Evolutionary conservation across 2,329 filamentous ascomycete species (phyloP).

Genomic region (Hypoxylon sp.): DNA sequence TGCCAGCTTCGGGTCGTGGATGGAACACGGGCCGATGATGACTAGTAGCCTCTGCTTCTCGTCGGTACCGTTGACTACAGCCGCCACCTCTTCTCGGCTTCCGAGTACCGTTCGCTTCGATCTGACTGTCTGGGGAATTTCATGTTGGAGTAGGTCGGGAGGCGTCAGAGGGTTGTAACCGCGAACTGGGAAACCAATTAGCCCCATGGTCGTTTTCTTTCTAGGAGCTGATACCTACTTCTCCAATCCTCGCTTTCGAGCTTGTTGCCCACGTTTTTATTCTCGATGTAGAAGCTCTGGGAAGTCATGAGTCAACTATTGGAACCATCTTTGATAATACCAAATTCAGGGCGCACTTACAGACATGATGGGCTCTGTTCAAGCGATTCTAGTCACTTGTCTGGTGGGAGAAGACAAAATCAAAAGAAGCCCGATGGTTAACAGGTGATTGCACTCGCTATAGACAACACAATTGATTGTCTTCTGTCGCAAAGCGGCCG

Average conservation of each 20-base stretch:
- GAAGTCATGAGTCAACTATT: conserved; percentile 48
- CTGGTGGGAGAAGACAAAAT: conserved; percentile 2
- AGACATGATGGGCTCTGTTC: conserved; percentile 47
- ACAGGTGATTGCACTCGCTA: conserved; percentile 30
- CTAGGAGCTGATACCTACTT: conserved; percentile 68
- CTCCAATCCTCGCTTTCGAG: conserved; percentile 84
- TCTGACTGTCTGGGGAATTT: conserved; percentile 76
- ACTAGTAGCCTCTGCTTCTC: conserved; percentile 74
- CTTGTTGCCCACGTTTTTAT: conserved; percentile 83
- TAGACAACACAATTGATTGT: conserved; percentile 17
- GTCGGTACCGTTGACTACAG: conserved; percentile 78
- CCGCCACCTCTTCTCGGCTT: conserved; percentile 74
- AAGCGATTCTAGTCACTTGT: conserved; percentile 3
- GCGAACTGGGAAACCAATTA: conserved; percentile 68
- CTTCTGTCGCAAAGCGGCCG: conserved; percentile 29
- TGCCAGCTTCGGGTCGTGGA: conserved; percentile 92
- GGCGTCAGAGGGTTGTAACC: conserved; percentile 95
- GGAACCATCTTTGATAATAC: conserved; percentile 10
- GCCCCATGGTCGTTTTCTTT: conserved; percentile 2
- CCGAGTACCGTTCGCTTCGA: conserved; percentile 73
- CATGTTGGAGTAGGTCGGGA: conserved; percentile 94
- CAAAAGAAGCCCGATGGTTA: conserved; percentile 4
- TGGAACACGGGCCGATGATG: conserved; percentile 94
- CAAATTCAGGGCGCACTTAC: conserved; percentile 41
- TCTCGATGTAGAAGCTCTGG: conserved; percentile 80